Percentiles rank a stretch among this genome's conserved stretches.
Conservation (phyloP, 257 asterid genomes). For the Ajuga chamaepitys region DNA sequence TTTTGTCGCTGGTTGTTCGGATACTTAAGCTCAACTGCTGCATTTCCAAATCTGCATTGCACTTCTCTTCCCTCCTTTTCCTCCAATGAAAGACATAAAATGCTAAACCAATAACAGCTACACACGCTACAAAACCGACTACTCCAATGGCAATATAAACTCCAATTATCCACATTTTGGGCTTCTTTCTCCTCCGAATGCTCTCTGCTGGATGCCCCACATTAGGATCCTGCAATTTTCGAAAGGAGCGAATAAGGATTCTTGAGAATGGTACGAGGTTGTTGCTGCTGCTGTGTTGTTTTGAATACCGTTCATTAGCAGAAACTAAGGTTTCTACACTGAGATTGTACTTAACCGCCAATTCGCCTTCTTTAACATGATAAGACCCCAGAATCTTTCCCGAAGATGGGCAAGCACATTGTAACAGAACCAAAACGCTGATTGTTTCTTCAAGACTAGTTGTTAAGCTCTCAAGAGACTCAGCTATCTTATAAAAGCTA, state of each 20-base stretch:
- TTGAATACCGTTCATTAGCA: constrained; percentile 23
- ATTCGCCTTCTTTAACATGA: constrained; percentile 44
- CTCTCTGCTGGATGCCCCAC: constrained; percentile 25
- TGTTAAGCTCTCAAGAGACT: constrained; percentile 46
- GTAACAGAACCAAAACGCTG: constrained; percentile 27
- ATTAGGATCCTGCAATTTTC: constrained; percentile 13
- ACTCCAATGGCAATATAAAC: constrained; percentile 35
- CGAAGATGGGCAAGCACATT: constrained; percentile 50
- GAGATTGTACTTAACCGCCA: constrained; percentile 33
- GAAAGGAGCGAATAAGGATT: constrained; percentile 30
- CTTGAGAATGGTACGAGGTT: constrained; percentile 34
- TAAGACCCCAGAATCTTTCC: constrained; percentile 36
- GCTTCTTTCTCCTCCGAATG: constrained; percentile 28
- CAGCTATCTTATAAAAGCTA: constrained; percentile 40
- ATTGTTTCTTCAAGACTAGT: constrained; percentile 28
- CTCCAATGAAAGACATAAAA: constrained; percentile 28
- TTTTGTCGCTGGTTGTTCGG: constrained; percentile 62
- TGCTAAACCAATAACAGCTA: constrained; percentile 36
- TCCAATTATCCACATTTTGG: constrained; percentile 33
- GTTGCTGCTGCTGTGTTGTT: constrained; percentile 19
- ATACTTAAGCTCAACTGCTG: constrained; percentile 64
- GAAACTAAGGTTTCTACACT: constrained; percentile 30
- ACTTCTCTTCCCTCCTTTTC: constrained; percentile 20
- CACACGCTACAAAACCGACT: constrained; percentile 22
- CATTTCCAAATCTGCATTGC: constrained; percentile 36